Evolutionary conservation across 2,329 filamentous ascomycete genomes (phyloP).

Genomic region (Cytospora chrysosperma): DNA sequence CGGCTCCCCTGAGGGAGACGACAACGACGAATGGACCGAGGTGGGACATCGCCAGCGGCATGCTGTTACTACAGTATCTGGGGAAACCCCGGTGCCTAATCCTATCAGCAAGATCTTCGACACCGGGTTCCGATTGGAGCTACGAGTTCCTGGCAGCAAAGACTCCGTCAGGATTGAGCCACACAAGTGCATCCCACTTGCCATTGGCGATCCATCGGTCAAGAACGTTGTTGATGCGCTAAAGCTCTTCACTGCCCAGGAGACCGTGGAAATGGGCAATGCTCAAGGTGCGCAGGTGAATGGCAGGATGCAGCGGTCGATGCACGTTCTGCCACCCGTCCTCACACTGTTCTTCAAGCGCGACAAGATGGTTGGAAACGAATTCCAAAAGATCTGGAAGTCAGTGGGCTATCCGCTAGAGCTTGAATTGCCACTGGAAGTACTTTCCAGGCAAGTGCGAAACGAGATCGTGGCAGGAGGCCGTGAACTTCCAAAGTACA

Average conservation of each 20-base stretch:
- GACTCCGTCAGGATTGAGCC: constrained; percentile 90
- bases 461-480: constrained; percentile 61
- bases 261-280: constrained; percentile 83
- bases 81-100: constrained; percentile 68
- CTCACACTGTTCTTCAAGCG: constrained; percentile 95
- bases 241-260: constrained; percentile 77
- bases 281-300: constrained; percentile 72
- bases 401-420: constrained; percentile 94
- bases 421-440: constrained; percentile 88
- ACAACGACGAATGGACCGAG: constrained; percentile 62
- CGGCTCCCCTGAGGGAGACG: constrained; percentile 16
- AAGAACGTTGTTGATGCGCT: constrained; percentile 91
- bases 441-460: constrained; percentile 74
- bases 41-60: constrained; percentile 90
- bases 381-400: constrained; percentile 89
- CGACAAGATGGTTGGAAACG: constrained; percentile 79
- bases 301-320: constrained; percentile 92
- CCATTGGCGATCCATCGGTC: constrained; percentile 84
- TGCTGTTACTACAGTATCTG: constrained; percentile 82
- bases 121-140: constrained; percentile 84
- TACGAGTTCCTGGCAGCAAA: constrained; percentile 82
- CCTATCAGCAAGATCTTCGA: constrained; percentile 95
- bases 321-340: constrained; percentile 86
- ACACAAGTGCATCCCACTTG: constrained; percentile 90
- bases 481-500: constrained; percentile 74